Evolutionary conservation across 257 asterid genomes (phyloP).

Genomic region (Cruciata laevipes): DNA sequence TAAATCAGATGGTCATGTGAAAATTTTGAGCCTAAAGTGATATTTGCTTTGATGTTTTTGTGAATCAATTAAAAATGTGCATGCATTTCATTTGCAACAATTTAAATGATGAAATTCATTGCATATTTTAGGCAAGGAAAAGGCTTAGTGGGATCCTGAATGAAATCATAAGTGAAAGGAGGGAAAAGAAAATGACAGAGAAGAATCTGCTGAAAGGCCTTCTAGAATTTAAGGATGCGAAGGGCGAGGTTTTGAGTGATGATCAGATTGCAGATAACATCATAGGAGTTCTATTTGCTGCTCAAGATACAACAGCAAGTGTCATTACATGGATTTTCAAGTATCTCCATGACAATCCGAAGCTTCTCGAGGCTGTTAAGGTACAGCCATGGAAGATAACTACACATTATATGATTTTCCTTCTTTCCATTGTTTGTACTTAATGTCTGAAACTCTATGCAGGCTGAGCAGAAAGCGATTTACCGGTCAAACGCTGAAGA

Average conservation of each 20-base stretch:
- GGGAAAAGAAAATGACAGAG: conserved; percentile 29
- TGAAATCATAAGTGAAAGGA: conserved; percentile 47
- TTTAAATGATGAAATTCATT: background rate
- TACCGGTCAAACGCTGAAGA: conserved; percentile 32
- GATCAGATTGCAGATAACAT: conserved; percentile 76
- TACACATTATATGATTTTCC: background rate
- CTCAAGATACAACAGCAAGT: conserved; percentile 85
- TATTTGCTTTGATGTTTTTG: too few species aligned
- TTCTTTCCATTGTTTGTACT: background rate
- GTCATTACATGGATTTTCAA: conserved; percentile 76
- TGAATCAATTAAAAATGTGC: too few species aligned
- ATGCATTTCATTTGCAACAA: too few species aligned
- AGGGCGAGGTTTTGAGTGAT: conserved; percentile 36
- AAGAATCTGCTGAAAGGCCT: conserved; percentile 52
- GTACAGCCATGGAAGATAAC: conserved; percentile 16
- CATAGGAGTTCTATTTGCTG: conserved; percentile 82
- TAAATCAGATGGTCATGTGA: too few species aligned
- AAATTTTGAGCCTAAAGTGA: too few species aligned
- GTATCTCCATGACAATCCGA: conserved; percentile 60
- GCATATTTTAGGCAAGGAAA: conserved; percentile 79
- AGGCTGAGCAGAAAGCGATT: conserved; percentile 72
- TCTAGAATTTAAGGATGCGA: conserved; percentile 38
- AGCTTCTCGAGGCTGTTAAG: conserved; percentile 52
- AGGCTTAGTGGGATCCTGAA: conserved; percentile 49
- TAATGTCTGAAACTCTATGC: conserved; percentile 10